Base-by-base conservation (phyloP, 2,329 filamentous ascomycete species). In the Claviceps pusilla region DNA sequence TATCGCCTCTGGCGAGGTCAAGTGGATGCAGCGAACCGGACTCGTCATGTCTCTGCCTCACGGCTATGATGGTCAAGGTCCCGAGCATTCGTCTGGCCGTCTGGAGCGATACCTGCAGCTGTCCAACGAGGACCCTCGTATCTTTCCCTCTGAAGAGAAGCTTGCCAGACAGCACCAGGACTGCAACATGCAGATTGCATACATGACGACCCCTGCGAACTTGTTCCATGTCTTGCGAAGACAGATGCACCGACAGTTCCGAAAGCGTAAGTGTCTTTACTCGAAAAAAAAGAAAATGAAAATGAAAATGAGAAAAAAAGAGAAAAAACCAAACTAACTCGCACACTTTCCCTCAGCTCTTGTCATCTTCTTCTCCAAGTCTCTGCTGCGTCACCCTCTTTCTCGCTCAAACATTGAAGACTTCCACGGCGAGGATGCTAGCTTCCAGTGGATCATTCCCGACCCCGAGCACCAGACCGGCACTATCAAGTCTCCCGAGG, bases 181-280 rank as follows among this genome's bases (percentile, higher is more conserved):
- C 74, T 95, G 89, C 79, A 98, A 98, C 76, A 95, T 98, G 83
- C 93, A 98, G 75, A 86, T 98, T 68, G 89, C 84, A 54, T 95
- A 93, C 77, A 90, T 94, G 82, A 98, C 93, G n/a, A 87, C 86
- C 49, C 93, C 93, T 33, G 80, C 91, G 60, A 98, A 98, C 73
- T 72, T 94, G 68, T 98, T 98, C 84, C 93, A 98, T 73, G 84
- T 93, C 61, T 80, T 98, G 59, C 87, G 93, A 69, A 83, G 93
- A 72, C 93, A 98, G 76, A 95, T 98, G 84, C 90, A 97, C 79
- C 83, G 93, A 66, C 91, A 98, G 69, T 98, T 98, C 86, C 84
- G 93, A 74, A 98, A 98, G 78, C 93, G 88, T 93, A 78, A 82
- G 87, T 78, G 35, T 28, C 12, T 28, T 4, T 9, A n/a, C n/a